A percentile compares a stretch with the other conserved stretches of the same genome.
Evolutionary conservation across 352 stramenopile species (phyloP).

Genomic region (Phytophthora sp.): DNA sequence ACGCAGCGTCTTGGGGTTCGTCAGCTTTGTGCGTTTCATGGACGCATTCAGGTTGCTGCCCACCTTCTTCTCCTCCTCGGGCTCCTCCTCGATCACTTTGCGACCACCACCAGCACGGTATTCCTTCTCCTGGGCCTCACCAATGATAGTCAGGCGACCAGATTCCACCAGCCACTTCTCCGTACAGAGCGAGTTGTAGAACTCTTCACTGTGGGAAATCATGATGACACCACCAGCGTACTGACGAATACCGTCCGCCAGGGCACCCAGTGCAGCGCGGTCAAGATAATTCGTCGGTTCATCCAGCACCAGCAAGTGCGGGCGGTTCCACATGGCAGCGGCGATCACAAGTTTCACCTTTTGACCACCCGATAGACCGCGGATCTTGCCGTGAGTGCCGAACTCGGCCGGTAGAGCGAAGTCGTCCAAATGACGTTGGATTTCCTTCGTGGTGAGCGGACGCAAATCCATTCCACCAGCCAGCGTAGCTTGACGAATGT

Average conservation of each 20-base stretch:
- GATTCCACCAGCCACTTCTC: constrained; percentile 80
- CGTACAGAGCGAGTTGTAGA: constrained; percentile 83
- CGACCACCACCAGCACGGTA: constrained; percentile 66
- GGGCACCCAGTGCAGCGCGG: constrained; percentile 59
- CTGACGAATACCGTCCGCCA: constrained; percentile 73
- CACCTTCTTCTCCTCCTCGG: constrained; percentile 51
- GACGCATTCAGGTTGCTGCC: constrained; percentile 51
- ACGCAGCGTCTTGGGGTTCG: constrained; percentile 75
- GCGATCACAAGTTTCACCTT: constrained; percentile 87
- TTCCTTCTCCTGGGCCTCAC: constrained; percentile 75
- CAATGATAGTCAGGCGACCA: constrained; percentile 68
- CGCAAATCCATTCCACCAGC: constrained; percentile 62
- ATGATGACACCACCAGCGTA: constrained; percentile 79
- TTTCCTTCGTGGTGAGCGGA: constrained; percentile 69
- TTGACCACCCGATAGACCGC: constrained; percentile 75
- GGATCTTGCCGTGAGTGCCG: constrained; percentile 83
- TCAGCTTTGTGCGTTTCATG: constrained; percentile 74
- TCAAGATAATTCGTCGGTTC: constrained; percentile 91
- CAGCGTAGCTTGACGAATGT: constrained; percentile 69
- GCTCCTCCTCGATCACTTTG: constrained; percentile 72
- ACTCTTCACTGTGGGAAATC: constrained; percentile 85
- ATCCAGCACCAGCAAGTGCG: constrained; percentile 89
- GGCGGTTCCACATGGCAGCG: constrained; percentile 81
- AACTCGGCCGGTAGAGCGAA: constrained; percentile 77
- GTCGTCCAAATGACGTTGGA: constrained; percentile 80